phyloP scores from a whole-genome alignment of 2,329 filamentous ascomycete species.

The Helotiales sp. region DNA sequence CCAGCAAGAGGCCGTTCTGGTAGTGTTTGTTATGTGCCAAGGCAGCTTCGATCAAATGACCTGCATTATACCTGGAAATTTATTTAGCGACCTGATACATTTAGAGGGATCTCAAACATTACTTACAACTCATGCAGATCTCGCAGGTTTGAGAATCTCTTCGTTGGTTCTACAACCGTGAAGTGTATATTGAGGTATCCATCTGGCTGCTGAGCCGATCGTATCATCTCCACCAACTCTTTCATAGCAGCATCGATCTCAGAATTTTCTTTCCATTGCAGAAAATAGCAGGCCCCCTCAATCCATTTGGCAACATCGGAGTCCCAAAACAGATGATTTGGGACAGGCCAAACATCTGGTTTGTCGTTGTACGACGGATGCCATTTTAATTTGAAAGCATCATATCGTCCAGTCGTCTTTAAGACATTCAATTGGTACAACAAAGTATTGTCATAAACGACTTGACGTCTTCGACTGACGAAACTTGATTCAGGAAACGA shows the following conservation, averaged over 20 bases:
- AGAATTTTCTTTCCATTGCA: constrained; percentile 49
- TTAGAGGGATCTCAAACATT: background rate
- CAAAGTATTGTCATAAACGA: constrained; percentile 51
- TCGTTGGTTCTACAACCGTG: constrained; percentile 60
- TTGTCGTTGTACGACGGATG: constrained; percentile 58
- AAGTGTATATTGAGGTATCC: constrained; percentile 69
- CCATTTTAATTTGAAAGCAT: constrained; percentile 63
- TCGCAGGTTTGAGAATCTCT: constrained; percentile 61
- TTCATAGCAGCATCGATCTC: constrained; percentile 56
- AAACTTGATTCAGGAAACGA: constrained; percentile 43
- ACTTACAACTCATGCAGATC: constrained; percentile 65
- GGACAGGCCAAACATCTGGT: constrained; percentile 58
- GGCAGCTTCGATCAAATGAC: constrained; percentile 66
- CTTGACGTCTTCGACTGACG: constrained; percentile 47
- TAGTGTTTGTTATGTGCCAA: constrained; percentile 60
- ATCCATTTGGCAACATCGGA: constrained; percentile 64
- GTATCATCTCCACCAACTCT: constrained; percentile 63
- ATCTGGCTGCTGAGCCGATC: constrained; percentile 60
- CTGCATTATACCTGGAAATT: constrained; percentile 57
- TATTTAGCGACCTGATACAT: background rate
- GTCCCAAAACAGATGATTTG: constrained; percentile 66
- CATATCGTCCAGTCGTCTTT: constrained; percentile 59
- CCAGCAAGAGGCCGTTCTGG: constrained; percentile 55
- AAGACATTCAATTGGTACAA: constrained; percentile 58
- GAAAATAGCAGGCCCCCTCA: constrained; percentile 64